phyloP scores from a whole-genome alignment of 163 green algal species.

The Volvox carteri region DNA sequence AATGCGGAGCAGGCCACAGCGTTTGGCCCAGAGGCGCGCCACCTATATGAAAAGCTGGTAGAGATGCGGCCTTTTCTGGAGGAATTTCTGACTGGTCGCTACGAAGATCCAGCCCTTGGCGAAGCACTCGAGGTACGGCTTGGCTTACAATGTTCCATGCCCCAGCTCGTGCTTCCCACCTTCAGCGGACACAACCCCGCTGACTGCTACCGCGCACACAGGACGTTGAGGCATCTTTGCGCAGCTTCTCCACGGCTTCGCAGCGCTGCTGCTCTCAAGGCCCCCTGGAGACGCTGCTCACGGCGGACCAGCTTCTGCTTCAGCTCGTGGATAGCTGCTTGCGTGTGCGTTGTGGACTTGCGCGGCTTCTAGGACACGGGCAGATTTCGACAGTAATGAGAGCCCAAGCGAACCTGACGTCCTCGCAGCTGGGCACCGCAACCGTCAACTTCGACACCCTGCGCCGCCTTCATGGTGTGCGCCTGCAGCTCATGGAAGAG shows the following conservation, averaged over 20 bases:
- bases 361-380: neutral
- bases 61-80: neutral
- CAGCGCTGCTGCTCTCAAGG: conserved; percentile 3
- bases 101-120: neutral
- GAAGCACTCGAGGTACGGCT: conserved; percentile 11
- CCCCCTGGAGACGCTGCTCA: conserved; percentile 22
- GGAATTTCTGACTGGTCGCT: neutral
- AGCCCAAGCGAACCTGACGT: conserved; percentile 12
- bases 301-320: neutral
- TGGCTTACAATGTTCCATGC: neutral
- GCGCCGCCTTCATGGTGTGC: neutral
- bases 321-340: neutral
- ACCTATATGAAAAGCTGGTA: neutral
- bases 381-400: conserved; percentile 6
- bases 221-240: neutral
- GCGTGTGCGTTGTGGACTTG: neutral
- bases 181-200: conserved; percentile 12
- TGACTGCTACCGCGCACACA: neutral
- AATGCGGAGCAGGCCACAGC: neutral
- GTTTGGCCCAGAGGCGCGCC: conserved; percentile 14
- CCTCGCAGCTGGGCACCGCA: neutral
- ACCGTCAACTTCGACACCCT: conserved; percentile 22
- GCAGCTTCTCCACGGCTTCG: neutral
- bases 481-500: conserved; percentile 34
- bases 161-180: neutral